Evolutionary conservation across 257 asterid species (phyloP).

Genomic region (Verbena officinalis): DNA sequence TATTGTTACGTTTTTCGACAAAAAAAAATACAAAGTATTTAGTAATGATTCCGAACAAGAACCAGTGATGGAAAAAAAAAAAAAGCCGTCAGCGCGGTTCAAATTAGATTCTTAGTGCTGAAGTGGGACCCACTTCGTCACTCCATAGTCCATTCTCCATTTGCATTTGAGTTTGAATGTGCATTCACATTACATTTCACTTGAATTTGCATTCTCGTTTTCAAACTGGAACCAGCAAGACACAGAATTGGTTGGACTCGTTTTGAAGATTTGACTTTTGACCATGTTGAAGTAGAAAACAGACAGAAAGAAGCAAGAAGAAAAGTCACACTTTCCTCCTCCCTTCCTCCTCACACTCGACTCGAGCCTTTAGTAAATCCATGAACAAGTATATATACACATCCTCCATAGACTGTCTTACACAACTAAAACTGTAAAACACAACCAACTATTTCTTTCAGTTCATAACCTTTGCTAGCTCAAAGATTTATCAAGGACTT

Average conservation of each 20-base stretch:
- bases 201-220: conserved; percentile 36
- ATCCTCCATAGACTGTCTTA: conserved; percentile 26
- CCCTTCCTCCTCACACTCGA: conserved; percentile 40
- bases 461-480: conserved; percentile 16
- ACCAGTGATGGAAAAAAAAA: too few species aligned
- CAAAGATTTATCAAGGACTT: conserved; percentile 2
- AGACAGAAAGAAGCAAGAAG: conserved; percentile 45
- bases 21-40: too few species aligned
- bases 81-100: conserved; percentile 32
- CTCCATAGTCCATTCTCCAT: conserved; percentile 16
- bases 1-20: too few species aligned
- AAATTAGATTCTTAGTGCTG: conserved; percentile 13
- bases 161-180: conserved; percentile 32
- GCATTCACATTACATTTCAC: conserved; percentile 31
- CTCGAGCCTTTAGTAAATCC: conserved; percentile 3
- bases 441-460: conserved; percentile 18
- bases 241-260: conserved; percentile 51
- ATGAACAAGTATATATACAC: conserved; percentile 38
- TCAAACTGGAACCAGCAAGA: conserved; percentile 43
- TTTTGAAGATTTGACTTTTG: conserved; percentile 64
- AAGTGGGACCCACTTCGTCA: conserved; percentile 32
- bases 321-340: conserved; percentile 74
- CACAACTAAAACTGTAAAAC: conserved; percentile 27
- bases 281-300: conserved; percentile 35
- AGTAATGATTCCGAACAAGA: too few species aligned